Conservation (phyloP, 768 basidiomycete species). For the Hericium coralloides region DNA sequence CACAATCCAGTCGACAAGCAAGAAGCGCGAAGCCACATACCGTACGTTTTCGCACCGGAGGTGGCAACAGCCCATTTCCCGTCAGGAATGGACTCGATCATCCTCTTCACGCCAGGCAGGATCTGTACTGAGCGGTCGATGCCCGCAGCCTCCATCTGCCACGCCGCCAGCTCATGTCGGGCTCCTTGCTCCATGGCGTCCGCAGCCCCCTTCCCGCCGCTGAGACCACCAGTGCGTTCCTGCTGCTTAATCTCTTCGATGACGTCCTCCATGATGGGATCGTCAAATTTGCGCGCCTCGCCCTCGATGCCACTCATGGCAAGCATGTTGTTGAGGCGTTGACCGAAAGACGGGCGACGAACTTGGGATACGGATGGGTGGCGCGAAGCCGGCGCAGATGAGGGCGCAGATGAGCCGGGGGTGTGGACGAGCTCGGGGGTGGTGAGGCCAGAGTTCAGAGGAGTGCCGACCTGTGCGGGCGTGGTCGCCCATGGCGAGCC, state of each 20-base stretch:
- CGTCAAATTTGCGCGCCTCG: neutral
- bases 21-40: slow-evolving; percentile 24
- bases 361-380: neutral
- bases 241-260: slow-evolving; percentile 12
- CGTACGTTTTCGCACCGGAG: slow-evolving; percentile 63
- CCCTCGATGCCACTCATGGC: neutral
- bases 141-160: slow-evolving; percentile 45
- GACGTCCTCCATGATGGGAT: neutral
- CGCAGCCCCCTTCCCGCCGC: neutral
- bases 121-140: slow-evolving; percentile 61
- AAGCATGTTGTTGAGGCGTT: neutral
- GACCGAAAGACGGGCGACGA: neutral
- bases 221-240: neutral
- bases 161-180: slow-evolving; percentile 32
- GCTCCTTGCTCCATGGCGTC: neutral
- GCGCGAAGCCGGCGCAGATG: slow-evolving; percentile 34
- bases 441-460: slow-evolving; percentile 15
- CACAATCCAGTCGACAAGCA: slow-evolving; percentile 5
- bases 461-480: slow-evolving; percentile 22
- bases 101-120: slow-evolving; percentile 55
- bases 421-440: slow-evolving; percentile 11
- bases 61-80: slow-evolving; percentile 71
- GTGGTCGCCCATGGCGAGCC: slow-evolving; percentile 20
- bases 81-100: slow-evolving; percentile 57
- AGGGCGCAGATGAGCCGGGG: slow-evolving; percentile 30